Evolutionary conservation across 495 filamentous ascomycete species (phyloP).

Genomic region (Neurospora sp.): DNA sequence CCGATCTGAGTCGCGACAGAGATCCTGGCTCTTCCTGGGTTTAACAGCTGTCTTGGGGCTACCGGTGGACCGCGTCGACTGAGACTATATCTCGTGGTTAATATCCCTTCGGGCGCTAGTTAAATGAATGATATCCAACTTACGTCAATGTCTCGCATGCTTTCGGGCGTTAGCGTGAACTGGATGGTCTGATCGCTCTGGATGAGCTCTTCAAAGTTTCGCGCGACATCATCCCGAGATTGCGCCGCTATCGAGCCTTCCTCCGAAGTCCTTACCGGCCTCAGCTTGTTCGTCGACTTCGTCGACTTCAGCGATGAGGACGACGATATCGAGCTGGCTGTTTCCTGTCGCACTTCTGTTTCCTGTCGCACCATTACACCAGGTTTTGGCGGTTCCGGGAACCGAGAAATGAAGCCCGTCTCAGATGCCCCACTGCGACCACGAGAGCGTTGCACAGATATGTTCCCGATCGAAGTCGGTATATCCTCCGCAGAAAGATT

Average conservation of each 20-base stretch:
- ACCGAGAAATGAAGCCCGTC: not conserved
- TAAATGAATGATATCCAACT: slow-evolving; percentile 17
- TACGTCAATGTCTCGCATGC: slow-evolving; percentile 78
- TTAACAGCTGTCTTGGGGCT: slow-evolving; percentile 27
- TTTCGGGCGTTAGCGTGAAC: slow-evolving; percentile 85
- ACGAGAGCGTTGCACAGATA: slow-evolving; percentile 21
- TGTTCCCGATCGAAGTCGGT: slow-evolving; percentile 21
- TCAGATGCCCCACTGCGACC: slow-evolving; percentile 12
- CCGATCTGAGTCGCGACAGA: slow-evolving; percentile 20
- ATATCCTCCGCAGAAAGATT: slow-evolving; percentile 16
- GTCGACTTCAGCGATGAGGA: slow-evolving; percentile 34
- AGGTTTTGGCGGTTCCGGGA: slow-evolving; percentile 7
- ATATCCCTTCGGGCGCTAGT: slow-evolving; percentile 1
- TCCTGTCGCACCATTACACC: not conserved
- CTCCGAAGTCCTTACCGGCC: slow-evolving; percentile 39
- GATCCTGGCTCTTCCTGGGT: slow-evolving; percentile 34
- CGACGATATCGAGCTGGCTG: slow-evolving; percentile 19
- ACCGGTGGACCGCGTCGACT: slow-evolving; percentile 26
- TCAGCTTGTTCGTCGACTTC: slow-evolving; percentile 33
- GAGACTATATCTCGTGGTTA: slow-evolving; percentile 19
- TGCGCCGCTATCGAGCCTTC: slow-evolving; percentile 28
- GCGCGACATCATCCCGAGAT: slow-evolving; percentile 29
- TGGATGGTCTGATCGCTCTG: slow-evolving; percentile 85
- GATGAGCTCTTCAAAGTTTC: slow-evolving; percentile 76
- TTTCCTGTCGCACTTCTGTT: slow-evolving; percentile 4